Evolutionary conservation across 2,329 filamentous ascomycete genomes (phyloP), one percentile per base, ranked within the genome.

Genomic region (Trichophyton simii): DNA sequence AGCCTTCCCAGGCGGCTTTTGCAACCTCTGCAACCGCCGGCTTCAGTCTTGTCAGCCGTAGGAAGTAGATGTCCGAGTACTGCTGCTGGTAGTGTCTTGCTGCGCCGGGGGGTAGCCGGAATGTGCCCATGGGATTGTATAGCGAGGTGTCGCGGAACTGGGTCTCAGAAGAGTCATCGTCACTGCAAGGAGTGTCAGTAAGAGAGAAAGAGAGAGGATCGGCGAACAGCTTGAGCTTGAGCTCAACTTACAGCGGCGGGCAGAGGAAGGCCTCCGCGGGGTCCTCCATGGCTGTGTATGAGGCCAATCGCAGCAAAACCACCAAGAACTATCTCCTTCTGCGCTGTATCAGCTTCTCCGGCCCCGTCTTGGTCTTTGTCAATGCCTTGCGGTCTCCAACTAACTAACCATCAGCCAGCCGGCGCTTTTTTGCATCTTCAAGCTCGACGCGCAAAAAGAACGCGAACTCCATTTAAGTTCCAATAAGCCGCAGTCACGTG

Each of bases 11-110:
- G 5, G 87, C 84, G 38, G 86, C 84, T 15, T 77, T 75, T 0
- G 91, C 92, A 58, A 88, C 81, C 64, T 82, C 75, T 68, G 95
- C 89, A 0, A 95, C 88, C 0, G 83, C 82, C 8, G 91, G 88
- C 75, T 92, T 96, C 72, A 99, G 83, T 75, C 88, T 88, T 42
- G 89, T 85, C 25, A 99, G 82, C 11, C 94, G 88, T 67, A 96
- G 73, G 72, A 96, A 99, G 80, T 99, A 99, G 84, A 97, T 92
- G 75, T 99, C 94, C 65, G 88, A 89, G 82, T 89, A 99, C 76
- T 99, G 94, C 73, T 97, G 94, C 72, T 91, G 81, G 73, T 97
- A 99, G 60, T 91, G 87, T 64, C 80, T 79, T 41, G 79, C 75
- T 48, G 79, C 74, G 28, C 82, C 82, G 65, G 79, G 86, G 25